A percentile compares a stretch with the other conserved stretches of the same genome.
phyloP scores from a whole-genome alignment of 2,329 filamentous ascomycete genomes.

The Fusarium sp. region DNA sequence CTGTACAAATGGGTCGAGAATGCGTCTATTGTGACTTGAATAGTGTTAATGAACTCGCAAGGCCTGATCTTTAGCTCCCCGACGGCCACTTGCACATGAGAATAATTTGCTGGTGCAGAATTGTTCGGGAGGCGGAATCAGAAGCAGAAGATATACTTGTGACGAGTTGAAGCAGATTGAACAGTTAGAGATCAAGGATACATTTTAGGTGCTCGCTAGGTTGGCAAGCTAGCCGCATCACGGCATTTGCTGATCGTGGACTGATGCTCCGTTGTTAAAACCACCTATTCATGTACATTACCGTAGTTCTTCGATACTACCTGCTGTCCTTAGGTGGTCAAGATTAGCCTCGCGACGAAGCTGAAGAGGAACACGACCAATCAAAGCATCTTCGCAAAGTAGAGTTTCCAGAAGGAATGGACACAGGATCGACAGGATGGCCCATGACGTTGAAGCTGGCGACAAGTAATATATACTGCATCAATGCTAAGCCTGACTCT shows the following conservation, averaged over 20 bases:
- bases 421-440: conserved; percentile 3
- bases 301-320: not conserved
- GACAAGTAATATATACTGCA: conserved; percentile 2
- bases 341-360: not conserved
- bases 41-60: not conserved
- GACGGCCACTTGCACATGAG: not conserved
- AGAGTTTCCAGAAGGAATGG: conserved; percentile 13
- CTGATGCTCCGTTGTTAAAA: conserved; percentile 15
- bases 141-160: not conserved
- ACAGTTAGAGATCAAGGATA: not conserved
- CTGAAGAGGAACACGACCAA: not conserved
- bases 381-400: not conserved
- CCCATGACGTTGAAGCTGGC: conserved; percentile 13
- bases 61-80: not conserved
- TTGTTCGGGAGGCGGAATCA: not conserved
- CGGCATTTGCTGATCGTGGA: conserved; percentile 13
- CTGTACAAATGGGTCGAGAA: not conserved
- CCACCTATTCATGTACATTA: not conserved
- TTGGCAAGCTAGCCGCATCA: conserved; percentile 1
- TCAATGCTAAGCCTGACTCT: not conserved
- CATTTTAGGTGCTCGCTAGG: not conserved
- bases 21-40: not conserved
- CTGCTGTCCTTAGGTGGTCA: not conserved
- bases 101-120: not conserved
- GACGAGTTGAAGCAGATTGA: not conserved